Base-by-base conservation (phyloP, 306 rosid species). In the Trichosanthes truncata region DNA sequence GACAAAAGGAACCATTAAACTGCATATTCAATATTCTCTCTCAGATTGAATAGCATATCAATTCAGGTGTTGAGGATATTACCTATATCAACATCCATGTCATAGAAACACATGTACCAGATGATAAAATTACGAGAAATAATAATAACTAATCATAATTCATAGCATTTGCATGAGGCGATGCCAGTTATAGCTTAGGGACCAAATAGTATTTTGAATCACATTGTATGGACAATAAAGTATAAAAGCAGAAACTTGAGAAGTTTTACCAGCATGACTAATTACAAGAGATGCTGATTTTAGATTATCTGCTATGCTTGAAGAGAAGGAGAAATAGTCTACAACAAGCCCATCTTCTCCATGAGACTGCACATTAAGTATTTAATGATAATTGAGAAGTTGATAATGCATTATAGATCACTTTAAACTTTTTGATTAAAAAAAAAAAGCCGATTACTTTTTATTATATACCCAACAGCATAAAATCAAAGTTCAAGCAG, bases 261-360 rank as follows among this genome's bases (percentile, higher is more conserved):
- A 31, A 41, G 62, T 21, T 48, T 60, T 85, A 92, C 97, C 97
- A 67, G 97, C 97, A 26, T 90, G 97, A 85, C 97, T 91, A 65
- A 91, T 92, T 52, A 91, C 92, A 77, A 92, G 98, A 84, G 97
- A 92, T 40, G 97, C 97, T 57, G 92, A 88, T 81, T 83, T 88
- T 81, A 95, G 87, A 87, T 91, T 84, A 35, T 89, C 92, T 4
- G 97, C 97, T 61, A 91, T 95, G 88, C 96, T 95, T 57, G 97
- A 89, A 81, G 97, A 92, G 82, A 94, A 94, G 69, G 93, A 89
- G 86, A 91, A 92, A 84, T 79, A 86, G 68, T 93, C 97, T 41
- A 95, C 95, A 51, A 76, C 85, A 82, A 90, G 77, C 43, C 84
- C 87, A 81, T 86, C 87, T 63, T 81, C 87, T 86, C 89, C 93